Percentiles rank a stretch among this genome's conserved stretches.
Evolutionary conservation across 768 basidiomycete species (phyloP).

Genomic region (Pleurotus pulmonarius): DNA sequence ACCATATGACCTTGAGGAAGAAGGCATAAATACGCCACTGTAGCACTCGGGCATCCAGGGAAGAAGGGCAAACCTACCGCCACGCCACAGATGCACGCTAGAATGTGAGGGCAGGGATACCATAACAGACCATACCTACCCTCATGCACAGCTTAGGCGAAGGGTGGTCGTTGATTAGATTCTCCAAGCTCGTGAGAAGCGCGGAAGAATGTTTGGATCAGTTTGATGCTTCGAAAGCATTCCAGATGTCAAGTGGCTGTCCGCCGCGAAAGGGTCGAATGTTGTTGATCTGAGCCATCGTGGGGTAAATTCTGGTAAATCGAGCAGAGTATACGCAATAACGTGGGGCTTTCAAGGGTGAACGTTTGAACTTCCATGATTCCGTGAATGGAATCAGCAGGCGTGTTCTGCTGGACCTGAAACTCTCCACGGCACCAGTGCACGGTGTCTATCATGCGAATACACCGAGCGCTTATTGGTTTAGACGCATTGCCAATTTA

Average conservation of each 20-base stretch:
- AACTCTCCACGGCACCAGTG: no score
- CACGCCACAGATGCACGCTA: constrained; percentile 7
- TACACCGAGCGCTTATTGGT: no score
- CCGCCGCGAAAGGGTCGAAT: neutral
- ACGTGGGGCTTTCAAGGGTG: no score
- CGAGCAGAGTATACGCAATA: no score
- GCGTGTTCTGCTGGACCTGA: no score
- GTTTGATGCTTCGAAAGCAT: constrained; percentile 4
- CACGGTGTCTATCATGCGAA: no score
- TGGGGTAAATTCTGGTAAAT: no score
- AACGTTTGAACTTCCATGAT: no score
- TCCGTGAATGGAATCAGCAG: no score
- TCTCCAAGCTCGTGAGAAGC: constrained; percentile 3
- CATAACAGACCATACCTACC: neutral
- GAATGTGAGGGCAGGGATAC: neutral
- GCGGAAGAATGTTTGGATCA: neutral
- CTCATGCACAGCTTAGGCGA: neutral
- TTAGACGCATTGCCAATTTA: no score
- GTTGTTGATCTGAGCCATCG: neutral
- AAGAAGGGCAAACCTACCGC: neutral
- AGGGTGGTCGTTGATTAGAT: neutral
- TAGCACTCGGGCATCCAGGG: neutral
- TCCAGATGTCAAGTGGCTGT: neutral
- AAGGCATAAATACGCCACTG: neutral
- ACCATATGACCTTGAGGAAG: neutral